Conservation (phyloP, 1,284 basidiomycete genomes). For the Sporisorium iseilematis-ciliati region DNA sequence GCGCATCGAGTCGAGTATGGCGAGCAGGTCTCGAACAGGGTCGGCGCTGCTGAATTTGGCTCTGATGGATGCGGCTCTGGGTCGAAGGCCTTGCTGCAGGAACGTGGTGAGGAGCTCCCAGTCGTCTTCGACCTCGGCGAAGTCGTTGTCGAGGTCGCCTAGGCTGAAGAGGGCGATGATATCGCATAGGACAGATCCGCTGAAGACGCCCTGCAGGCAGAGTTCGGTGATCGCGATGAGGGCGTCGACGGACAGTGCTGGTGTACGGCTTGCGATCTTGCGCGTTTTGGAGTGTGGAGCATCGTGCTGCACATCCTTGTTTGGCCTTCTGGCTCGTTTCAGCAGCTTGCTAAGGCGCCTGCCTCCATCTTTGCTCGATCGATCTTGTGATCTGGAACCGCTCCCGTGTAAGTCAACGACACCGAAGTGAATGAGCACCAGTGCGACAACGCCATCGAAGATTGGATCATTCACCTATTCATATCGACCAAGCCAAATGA, state of each 20-base stretch:
- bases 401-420: conserved; percentile 2
- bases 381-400: background rate
- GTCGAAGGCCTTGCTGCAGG: conserved; percentile 9
- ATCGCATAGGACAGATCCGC: conserved; percentile 5
- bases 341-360: background rate
- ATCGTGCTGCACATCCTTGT: background rate
- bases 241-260: conserved; percentile 12
- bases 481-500: background rate
- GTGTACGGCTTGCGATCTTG: background rate
- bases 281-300: background rate
- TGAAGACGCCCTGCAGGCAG: conserved; percentile 18
- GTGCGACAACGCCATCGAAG: conserved; percentile 9
- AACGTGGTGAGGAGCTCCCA: conserved; percentile 16
- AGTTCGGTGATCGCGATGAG: conserved; percentile 21
- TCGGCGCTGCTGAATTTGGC: conserved; percentile 3
- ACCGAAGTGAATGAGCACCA: conserved; percentile 26
- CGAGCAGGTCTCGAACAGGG: conserved; percentile 3
- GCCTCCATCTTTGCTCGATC: background rate
- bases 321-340: background rate
- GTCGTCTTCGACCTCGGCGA: conserved; percentile 13
- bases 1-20: conserved; percentile 12
- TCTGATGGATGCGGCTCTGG: conserved; percentile 2
- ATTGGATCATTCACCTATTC: conserved; percentile 6
- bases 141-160: conserved; percentile 20
- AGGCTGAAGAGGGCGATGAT: conserved; percentile 24